Evolutionary conservation across 2,329 filamentous ascomycete genomes (phyloP), one percentile per base, ranked within the genome.

Genomic region (Penicillium sp.): DNA sequence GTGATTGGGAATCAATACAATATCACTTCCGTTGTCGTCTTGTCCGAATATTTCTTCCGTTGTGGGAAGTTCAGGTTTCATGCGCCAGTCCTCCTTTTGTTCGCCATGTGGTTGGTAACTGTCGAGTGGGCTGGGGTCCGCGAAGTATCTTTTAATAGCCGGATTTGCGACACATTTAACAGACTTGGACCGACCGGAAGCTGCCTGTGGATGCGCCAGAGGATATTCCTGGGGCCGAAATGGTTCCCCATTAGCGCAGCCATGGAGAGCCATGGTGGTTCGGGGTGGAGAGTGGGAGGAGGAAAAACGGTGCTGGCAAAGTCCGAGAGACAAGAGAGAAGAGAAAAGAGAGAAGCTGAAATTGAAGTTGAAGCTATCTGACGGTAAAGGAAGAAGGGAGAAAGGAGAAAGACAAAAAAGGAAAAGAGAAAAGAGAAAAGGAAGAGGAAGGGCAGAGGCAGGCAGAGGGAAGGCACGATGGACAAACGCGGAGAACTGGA

Each of bases 1-100:
- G 6, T 74, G 74, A 60, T 90, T 90, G 0, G 74, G 61, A 3
- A 71, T 60, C 2, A 77, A 62, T 18, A 51, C 55, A 7, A 68
- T 17, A 21, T 40, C 62, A 30, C 63, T 60, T 13, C 62, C 56
- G 8, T 55, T 48, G 8, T 53, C 52, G 27, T 59, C 57, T 8
- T 46, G 56, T 4, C 65, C 67, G 21, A 73, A 48, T 10, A 79
- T 65, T 51, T 79, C 76, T 4, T 67, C 57, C 3, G 65, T 51
- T 3, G 74, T 67, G 4, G 76, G 75, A 18, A 78, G 48, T 36
- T 77, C 75, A 2, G 73, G 69, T 26, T 68, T 72, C 1, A 53
- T 54, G 10, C 65, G 54, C 75, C 75, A 78, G 5, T 56, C 49
- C 7, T 65, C 60, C 17, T 23, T 24, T 32, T 32, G 24, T 29